These are phyloP conservation scores for Jimgerdemannia flammicorona DNA, from an alignment of 192 early-diverging fungal genomes.

Conservation along the genomic window DNA sequence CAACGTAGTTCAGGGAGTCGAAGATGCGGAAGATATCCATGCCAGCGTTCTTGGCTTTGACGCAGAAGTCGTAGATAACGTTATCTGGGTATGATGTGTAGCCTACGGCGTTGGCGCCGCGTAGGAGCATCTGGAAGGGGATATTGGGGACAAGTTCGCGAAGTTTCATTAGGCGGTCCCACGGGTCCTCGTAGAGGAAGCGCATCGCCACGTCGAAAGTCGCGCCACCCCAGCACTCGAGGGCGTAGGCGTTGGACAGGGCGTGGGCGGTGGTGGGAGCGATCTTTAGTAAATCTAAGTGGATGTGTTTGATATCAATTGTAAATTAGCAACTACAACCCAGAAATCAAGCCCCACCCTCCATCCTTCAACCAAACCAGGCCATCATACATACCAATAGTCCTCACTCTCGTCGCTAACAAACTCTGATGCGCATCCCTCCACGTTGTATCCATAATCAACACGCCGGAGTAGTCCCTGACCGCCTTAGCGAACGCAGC, in stretches of 20 bases:
- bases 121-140: conserved; percentile 98
- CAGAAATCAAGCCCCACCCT: not conserved
- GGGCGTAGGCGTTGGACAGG: conserved; percentile 82
- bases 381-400: conserved; percentile 71
- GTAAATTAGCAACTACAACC: not conserved
- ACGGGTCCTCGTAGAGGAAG: conserved; percentile 96
- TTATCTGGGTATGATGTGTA: conserved; percentile 98
- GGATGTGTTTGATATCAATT: not conserved
- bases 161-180: conserved; percentile 86
- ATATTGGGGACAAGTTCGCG: conserved; percentile 90
- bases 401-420: conserved; percentile 93
- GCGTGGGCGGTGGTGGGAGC: conserved; percentile 87
- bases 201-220: conserved; percentile 97
- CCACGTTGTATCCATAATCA: conserved; percentile 98
- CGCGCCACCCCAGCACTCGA: conserved; percentile 98
- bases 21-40: conserved; percentile 98
- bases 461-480: conserved; percentile 77
- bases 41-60: conserved; percentile 81
- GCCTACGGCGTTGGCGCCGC: conserved; percentile 97
- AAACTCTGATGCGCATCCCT: conserved; percentile 94
- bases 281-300: conserved; percentile 64
- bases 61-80: conserved; percentile 94
- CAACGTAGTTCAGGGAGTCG: conserved; percentile 96
- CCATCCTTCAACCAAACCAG: not conserved
- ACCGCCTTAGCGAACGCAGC: conserved; percentile 91